phyloP scores from a whole-genome alignment of 495 filamentous ascomycete genomes.

The Patellaria atrata region DNA sequence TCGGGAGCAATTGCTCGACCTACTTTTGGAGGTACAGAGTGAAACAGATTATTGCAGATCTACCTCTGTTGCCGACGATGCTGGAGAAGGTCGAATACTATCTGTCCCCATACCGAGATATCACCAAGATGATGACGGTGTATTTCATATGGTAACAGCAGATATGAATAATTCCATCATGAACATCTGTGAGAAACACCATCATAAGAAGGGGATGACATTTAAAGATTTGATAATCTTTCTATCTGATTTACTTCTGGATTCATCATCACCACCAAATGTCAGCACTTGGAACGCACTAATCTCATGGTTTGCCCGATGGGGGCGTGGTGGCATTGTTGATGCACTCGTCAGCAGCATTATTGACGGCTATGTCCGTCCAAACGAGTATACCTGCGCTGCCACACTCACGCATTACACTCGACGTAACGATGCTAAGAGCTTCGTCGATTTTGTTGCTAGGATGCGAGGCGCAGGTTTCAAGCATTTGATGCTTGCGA shows the following conservation, averaged over 20 bases:
- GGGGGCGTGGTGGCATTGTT: slow-evolving; percentile 36
- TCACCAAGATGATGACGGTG: slow-evolving; percentile 18
- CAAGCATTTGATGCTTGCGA: slow-evolving; percentile 19
- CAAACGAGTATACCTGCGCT: slow-evolving; percentile 39
- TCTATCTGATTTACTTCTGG: too few species aligned
- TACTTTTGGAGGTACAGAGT: too few species aligned
- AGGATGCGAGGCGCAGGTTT: slow-evolving; percentile 24
- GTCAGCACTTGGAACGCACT: slow-evolving; percentile 54
- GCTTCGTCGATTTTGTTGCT: slow-evolving; percentile 17
- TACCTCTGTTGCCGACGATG: too few species aligned
- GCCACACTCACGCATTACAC: slow-evolving; percentile 43
- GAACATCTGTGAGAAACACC: slow-evolving; percentile 3
- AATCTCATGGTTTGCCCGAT: slow-evolving; percentile 40
- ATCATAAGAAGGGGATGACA: too few species aligned
- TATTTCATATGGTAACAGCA: slow-evolving; percentile 6
- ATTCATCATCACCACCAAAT: slow-evolving; percentile 39
- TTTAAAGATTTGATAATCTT: too few species aligned
- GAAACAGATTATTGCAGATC: too few species aligned
- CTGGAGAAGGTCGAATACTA: not conserved
- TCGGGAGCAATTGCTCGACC: too few species aligned
- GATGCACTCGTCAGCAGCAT: slow-evolving; percentile 39
- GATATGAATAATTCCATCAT: slow-evolving; percentile 19
- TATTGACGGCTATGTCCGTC: slow-evolving; percentile 31
- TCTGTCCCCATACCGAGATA: slow-evolving; percentile 12
- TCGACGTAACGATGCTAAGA: slow-evolving; percentile 5